A percentile compares a stretch with the other conserved stretches of the same genome.
phyloP scores from a whole-genome alignment of 2,329 filamentous ascomycete genomes.

The Aspergillus bombycis region DNA sequence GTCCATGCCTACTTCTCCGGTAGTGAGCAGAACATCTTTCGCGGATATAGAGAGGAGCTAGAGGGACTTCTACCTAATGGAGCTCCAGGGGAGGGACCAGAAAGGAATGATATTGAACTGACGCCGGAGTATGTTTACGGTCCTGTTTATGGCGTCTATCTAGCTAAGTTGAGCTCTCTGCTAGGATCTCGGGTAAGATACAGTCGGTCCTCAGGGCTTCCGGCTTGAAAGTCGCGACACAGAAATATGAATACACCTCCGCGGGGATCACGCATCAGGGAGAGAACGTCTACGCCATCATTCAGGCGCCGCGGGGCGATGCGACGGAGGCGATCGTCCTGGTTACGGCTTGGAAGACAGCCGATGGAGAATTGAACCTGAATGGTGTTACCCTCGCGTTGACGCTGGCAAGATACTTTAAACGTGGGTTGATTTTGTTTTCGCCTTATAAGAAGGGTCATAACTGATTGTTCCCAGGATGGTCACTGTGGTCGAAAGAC shows the following conservation, averaged over 20 bases:
- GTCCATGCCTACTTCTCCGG: conserved; percentile 98
- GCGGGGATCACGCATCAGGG: conserved; percentile 74
- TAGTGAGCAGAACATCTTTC: conserved; percentile 92
- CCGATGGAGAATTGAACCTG: conserved; percentile 75
- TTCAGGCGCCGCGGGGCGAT: conserved; percentile 91
- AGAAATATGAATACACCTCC: conserved; percentile 83
- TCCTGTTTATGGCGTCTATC: neutral
- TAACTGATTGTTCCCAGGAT: conserved; percentile 56
- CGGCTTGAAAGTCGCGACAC: conserved; percentile 83
- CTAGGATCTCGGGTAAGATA: conserved; percentile 67
- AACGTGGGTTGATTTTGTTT: conserved; percentile 56
- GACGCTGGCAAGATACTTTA: conserved; percentile 91
- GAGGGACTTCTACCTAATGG: conserved; percentile 50
- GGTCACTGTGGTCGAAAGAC: conserved; percentile 99
- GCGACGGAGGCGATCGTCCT: conserved; percentile 96
- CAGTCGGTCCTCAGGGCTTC: conserved; percentile 74
- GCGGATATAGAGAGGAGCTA: conserved; percentile 85
- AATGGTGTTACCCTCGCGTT: conserved; percentile 86
- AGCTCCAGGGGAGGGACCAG: conserved; percentile 10
- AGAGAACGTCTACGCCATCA: conserved; percentile 90
- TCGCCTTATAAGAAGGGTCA: neutral
- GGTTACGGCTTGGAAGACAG: conserved; percentile 85
- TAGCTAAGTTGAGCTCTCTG: conserved; percentile 18
- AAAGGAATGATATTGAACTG: conserved; percentile 23
- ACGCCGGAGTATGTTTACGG: conserved; percentile 32